Evolutionary conservation across 139 green algal genomes (phyloP), one percentile per base, ranked within the genome.

Genomic region (Pedinophyceae sp.): DNA sequence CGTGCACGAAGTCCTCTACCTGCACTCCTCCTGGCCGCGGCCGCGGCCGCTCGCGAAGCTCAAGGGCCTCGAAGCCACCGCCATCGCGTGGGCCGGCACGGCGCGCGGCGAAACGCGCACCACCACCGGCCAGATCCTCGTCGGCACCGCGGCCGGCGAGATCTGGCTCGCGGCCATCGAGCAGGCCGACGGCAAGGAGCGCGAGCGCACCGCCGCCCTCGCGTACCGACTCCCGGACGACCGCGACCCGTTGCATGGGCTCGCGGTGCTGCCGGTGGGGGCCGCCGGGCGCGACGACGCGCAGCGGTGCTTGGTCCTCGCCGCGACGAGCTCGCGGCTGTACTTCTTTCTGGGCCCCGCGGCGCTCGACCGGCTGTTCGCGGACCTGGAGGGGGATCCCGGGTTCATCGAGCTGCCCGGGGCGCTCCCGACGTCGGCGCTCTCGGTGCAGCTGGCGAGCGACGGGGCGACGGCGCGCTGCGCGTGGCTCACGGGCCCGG

Each of bases 1-100:
- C n/a, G n/a, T n/a, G n/a, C n/a, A n/a, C n/a, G n/a, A 88, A 49
- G 61, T 60, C 2, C 60, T 66, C 7, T 80, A 85, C 50, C 23
- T 82, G n/a, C 70, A 82, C 40, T 40, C 57, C 2, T 41, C 15
- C 2, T 82, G 74, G 69, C 68, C 73, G 45, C 68, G 66, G 25
- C 24, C 62, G 0, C 54, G 57, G 2, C 27, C 55, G 2, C 43
- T 90, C 20, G 30, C 38, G 30, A 82, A 80, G 62, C 54, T 88
- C 39, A 75, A 67, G 46, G 77, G 73, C 1, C 22, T 76, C 5
- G 27, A 2, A 0, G n/a, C 82, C 4, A 78, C 70, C 1, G 64
- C 65, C 4, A 67, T 86, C 27, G 81, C 55, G 1, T 90, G 75
- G 77, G 41, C 67, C n/a, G 34, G 46, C 50, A 13, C 23, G 16